Base-by-base conservation (phyloP, 1,139 yeast genomes). In the Starmera stellimalicola region DNA sequence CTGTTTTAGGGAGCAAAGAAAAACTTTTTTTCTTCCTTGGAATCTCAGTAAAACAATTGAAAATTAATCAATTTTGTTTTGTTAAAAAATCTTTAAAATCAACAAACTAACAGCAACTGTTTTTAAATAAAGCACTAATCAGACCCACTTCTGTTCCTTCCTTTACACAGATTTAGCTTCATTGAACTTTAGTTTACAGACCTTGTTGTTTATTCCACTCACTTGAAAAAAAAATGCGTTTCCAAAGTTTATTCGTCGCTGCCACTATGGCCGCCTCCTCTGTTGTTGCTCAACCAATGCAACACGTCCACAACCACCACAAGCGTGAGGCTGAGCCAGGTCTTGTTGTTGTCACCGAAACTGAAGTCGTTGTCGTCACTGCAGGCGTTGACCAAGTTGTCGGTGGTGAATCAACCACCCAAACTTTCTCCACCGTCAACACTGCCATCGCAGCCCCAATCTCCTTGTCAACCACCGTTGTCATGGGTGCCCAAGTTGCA, bases 281-380 rank as follows among this genome's bases (percentile, higher is more conserved):
- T 28, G 57, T 50, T 18, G 42, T 56, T 33, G 62, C 66, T 38
- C 54, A 60, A 9, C 64, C 63, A 34, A 41, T 54, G 31, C 66
- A 61, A 34, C 69, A 65, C 37, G 73, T 60, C 43, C 73, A 67
- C 51, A 55, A 59, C 49, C 64, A 62, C 43, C 64, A 55, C 41
- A 67, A 66, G 59, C 66, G 73, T 58, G 67, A 50, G 36, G 25
- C 25, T 8, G 25, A 22, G 3, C 25, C 25, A 22, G 25, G 14
- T 22, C 62, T 60, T 40, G 69, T 59, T 33, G 55, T 57, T 34
- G 68, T 62, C 35, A 62, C 68, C 40, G 58, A 53, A 45, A 46
- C 48, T 36, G 32, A 54, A 39, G 61, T 67, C 40, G 62, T 59
- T 30, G 50, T 63, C 34, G 66, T 65, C 33, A 57, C 61, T 26